Base-by-base conservation (phyloP, 495 filamentous ascomycete genomes). In the Trichoderma virens region DNA sequence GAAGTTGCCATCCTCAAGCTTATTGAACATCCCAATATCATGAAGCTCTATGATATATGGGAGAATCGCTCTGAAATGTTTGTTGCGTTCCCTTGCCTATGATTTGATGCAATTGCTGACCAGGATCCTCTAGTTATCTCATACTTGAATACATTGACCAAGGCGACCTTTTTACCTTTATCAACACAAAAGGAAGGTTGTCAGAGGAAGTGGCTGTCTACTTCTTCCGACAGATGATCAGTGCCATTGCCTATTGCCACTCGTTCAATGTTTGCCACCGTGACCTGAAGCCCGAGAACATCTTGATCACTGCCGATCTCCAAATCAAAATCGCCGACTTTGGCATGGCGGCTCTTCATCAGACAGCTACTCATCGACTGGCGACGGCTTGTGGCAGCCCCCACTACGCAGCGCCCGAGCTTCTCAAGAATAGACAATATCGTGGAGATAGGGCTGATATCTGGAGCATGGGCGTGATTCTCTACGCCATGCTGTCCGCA, bases 261-360 rank as follows among this genome's bases (percentile, higher is more conserved):
- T 85, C 89, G 5, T 88, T 97, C 77, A 88, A 90, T 68, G 96
- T 99, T 65, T 95, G 92, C 73, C 94, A 99, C 70, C 89, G 94
- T 30, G 94, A 99, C 66, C 77, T 99, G 35, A 99, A 99, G 76
- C 94, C 92, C 0, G 94, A 99, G 75, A 99, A 99, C 69, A 97
- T 98, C 43, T 79, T 99, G 18, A 74, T 99, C 31, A 90, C 92
- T 64, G 74, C 73, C 6, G 74, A 85, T 14, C 80, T 81, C 27
- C 86, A 90, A 54, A 82, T 97, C 73, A 98, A 98, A 74, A 85
- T 99, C 41, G 93, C 91, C 35, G 94, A 99, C 73, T 99, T 98
- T 73, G 93, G 94, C 20, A 96, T 99, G 92, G 94, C 95, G 20
- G 92, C 92, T 14, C 76, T 98, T 32, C 93, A 97, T 67, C 93